Evolutionary conservation across 139 green algal species (phyloP).

Genomic region (Chlorella sp.): DNA sequence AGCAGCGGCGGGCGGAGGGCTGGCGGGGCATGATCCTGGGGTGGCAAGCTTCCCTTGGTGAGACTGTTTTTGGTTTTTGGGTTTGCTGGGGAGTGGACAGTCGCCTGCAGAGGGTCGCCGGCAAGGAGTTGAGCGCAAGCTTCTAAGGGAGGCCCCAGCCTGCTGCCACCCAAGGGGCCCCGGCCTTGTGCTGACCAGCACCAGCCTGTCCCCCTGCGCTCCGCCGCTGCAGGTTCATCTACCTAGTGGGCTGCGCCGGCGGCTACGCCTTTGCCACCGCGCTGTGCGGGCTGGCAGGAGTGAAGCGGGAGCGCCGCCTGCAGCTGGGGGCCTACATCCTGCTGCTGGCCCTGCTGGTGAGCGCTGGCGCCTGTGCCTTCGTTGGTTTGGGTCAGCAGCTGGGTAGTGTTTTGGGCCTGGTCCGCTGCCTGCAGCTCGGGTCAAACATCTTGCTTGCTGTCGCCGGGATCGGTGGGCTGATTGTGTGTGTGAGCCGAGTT

Average conservation of each 20-base stretch:
- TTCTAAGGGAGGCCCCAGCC: too few relatives aligned
- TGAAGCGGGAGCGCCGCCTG: not conserved
- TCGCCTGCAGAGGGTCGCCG: not conserved
- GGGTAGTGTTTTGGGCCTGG: too few relatives aligned
- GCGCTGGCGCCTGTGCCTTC: too few relatives aligned
- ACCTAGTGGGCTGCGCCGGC: not conserved
- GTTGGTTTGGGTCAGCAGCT: too few relatives aligned
- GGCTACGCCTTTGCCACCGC: slow-evolving; percentile 20
- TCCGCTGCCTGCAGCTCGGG: too few relatives aligned
- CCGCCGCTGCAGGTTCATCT: slow-evolving; percentile 1
- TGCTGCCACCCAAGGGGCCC: not conserved
- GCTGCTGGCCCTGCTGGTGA: slow-evolving; percentile 12
- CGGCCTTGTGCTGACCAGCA: too few relatives aligned
- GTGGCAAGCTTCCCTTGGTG: slow-evolving; percentile 27
- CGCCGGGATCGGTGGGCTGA: too few relatives aligned
- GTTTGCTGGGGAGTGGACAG: not conserved
- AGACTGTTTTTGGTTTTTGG: not conserved
- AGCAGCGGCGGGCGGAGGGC: too few relatives aligned
- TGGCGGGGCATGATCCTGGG: not conserved
- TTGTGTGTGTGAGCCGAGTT: too few relatives aligned
- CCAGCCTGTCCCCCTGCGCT: not conserved
- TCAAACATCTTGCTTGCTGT: too few relatives aligned
- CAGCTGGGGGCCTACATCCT: slow-evolving; percentile 1
- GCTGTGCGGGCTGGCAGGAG: slow-evolving; percentile 3
- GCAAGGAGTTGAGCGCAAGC: too few relatives aligned